These are phyloP conservation scores for Hordeum pubiflorum DNA, from an alignment of 202 grass and related monocot genomes.

Conservation along the genomic window DNA sequence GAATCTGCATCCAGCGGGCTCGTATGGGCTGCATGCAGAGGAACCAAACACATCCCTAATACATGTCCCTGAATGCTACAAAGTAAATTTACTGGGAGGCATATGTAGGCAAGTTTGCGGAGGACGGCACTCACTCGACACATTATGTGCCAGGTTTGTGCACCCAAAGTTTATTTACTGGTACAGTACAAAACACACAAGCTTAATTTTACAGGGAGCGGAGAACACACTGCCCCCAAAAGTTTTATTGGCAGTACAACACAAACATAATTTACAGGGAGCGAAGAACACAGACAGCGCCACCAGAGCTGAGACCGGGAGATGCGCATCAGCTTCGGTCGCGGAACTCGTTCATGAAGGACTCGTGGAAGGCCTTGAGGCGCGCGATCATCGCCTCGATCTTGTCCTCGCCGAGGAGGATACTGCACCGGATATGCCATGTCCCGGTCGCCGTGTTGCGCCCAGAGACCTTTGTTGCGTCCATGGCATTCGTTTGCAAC, in stretches of 20 bases:
- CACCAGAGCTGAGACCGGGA: not conserved
- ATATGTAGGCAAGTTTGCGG: no score
- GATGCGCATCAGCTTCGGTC: not conserved
- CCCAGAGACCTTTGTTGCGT: not conserved
- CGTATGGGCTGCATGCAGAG: no score
- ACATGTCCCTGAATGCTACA: no score
- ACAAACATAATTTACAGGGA: not conserved
- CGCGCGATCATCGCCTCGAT: constrained; percentile 35
- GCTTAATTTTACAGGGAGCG: no score
- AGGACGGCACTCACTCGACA: not conserved
- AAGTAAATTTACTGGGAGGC: no score
- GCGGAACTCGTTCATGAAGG: constrained; percentile 62
- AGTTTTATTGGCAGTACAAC: not conserved
- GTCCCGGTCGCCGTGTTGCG: constrained; percentile 1
- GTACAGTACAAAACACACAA: no score
- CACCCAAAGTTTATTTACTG: no score
- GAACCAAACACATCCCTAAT: no score
- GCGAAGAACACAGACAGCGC: not conserved
- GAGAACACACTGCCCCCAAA: no score
- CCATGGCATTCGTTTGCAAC: not conserved
- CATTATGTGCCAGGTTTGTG: not conserved
- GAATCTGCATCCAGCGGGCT: no score
- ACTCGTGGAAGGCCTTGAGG: constrained; percentile 53
- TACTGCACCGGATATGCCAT: constrained; percentile 50
- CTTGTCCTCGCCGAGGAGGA: constrained; percentile 47